These are phyloP conservation scores for Blakeslea trispora DNA, from an alignment of 371 early-diverging fungal species.

Conservation along the genomic window DNA sequence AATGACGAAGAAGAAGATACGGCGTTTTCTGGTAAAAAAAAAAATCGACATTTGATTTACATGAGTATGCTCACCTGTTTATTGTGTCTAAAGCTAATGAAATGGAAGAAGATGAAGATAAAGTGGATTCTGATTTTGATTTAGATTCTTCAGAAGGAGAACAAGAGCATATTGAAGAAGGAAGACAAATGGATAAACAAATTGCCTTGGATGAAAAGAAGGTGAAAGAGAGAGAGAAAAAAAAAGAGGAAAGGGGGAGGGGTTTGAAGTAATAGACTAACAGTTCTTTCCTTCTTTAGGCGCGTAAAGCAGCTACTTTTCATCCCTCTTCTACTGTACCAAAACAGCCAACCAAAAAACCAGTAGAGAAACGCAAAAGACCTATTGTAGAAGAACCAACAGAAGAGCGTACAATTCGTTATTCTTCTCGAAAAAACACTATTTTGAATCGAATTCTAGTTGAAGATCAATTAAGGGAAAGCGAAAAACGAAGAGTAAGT, in stretches of 20 bases:
- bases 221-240: neutral
- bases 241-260: too few species aligned
- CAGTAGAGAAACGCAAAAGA: constrained; percentile 6
- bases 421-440: constrained; percentile 60
- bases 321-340: constrained; percentile 11
- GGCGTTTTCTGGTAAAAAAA: constrained; percentile 52
- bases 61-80: too few species aligned
- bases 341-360: constrained; percentile 6
- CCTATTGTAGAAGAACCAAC: neutral
- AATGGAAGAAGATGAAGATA: constrained; percentile 58
- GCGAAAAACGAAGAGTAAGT: constrained; percentile 46
- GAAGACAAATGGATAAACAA: constrained; percentile 42
- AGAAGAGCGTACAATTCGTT: constrained; percentile 39
- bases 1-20: constrained; percentile 62
- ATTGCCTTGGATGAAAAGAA: constrained; percentile 47
- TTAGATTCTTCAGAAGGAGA: constrained; percentile 62
- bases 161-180: constrained; percentile 55
- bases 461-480: constrained; percentile 55
- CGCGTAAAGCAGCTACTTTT: constrained; percentile 18
- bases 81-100: neutral
- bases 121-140: constrained; percentile 66
- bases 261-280: too few species aligned
- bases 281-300: neutral
- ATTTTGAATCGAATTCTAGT: constrained; percentile 54
- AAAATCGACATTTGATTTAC: neutral